phyloP scores from a whole-genome alignment of 495 filamentous ascomycete species.

The Neurospora cerealis region DNA sequence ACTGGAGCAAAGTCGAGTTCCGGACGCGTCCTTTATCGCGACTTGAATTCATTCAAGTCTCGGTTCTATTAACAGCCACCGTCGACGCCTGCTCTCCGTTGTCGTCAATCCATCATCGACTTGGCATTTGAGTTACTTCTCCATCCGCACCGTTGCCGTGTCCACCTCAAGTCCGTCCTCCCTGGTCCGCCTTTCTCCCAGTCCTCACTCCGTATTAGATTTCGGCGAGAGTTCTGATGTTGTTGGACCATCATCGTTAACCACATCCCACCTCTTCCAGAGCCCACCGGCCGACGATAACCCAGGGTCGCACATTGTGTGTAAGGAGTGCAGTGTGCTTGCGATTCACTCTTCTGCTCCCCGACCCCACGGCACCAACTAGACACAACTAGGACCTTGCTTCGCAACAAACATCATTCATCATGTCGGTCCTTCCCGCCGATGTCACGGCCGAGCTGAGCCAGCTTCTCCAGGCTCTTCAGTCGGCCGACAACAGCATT shows the following conservation, averaged over 20 bases:
- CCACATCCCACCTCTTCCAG: neutral
- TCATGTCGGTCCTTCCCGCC: constrained; percentile 76
- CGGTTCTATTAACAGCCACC: neutral
- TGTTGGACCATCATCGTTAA: neutral
- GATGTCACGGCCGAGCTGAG: constrained; percentile 73
- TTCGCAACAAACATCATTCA: constrained; percentile 5
- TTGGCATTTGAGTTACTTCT: neutral
- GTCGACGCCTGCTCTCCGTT: neutral
- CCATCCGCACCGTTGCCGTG: neutral
- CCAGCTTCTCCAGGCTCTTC: constrained; percentile 75
- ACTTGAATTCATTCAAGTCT: neutral
- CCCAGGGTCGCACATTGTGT: neutral
- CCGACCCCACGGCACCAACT: neutral
- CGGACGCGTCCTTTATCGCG: neutral
- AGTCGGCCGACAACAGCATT: constrained; percentile 79
- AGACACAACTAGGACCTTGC: neutral
- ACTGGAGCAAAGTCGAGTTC: neutral
- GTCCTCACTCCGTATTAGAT: neutral
- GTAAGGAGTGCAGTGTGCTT: neutral
- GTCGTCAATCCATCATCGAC: neutral
- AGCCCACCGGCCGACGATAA: neutral
- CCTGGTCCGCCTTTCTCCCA: neutral
- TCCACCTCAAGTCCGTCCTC: neutral
- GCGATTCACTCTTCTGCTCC: neutral
- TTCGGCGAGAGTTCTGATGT: neutral